Conservation (phyloP, 306 rosid species). For the Cicer bijugum region DNA sequence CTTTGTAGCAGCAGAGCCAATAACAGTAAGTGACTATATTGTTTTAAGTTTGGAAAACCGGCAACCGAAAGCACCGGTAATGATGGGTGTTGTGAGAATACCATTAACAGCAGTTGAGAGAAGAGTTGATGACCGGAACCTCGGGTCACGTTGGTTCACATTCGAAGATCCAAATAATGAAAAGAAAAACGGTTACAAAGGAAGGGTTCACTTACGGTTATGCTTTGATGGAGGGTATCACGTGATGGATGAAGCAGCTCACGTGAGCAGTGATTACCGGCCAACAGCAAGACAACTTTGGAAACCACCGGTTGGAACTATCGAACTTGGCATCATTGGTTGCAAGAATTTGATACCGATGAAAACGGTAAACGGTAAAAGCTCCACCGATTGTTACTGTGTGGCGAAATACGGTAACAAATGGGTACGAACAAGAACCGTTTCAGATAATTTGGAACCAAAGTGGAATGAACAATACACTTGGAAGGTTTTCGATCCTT, state of each 20-base stretch:
- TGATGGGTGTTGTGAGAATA: slow-evolving; percentile 55
- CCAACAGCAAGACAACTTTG: slow-evolving; percentile 93
- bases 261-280: slow-evolving; percentile 82
- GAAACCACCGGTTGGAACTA: slow-evolving; percentile 75
- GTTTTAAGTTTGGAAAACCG: slow-evolving; percentile 60
- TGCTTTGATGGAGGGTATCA: slow-evolving; percentile 94
- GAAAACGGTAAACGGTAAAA: slow-evolving; percentile 64
- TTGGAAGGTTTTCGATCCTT: slow-evolving; percentile 88
- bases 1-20: slow-evolving; percentile 80
- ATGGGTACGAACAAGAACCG: slow-evolving; percentile 79
- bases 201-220: slow-evolving; percentile 67
- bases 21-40: slow-evolving; percentile 47
- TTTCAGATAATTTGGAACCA: slow-evolving; percentile 75
- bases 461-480: slow-evolving; percentile 96
- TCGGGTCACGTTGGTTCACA: slow-evolving; percentile 70
- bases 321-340: slow-evolving; percentile 74
- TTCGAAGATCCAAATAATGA: slow-evolving; percentile 51
- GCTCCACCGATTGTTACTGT: slow-evolving; percentile 73
- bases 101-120: slow-evolving; percentile 63
- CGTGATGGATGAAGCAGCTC: slow-evolving; percentile 89
- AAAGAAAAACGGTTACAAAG: slow-evolving; percentile 51
- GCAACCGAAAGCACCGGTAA: slow-evolving; percentile 45
- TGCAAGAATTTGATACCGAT: slow-evolving; percentile 74
- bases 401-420: slow-evolving; percentile 85
- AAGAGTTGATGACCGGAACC: slow-evolving; percentile 78